Conservation (phyloP, 176 grass and related monocot genomes). For the Bolboschoenus planiculmis region DNA sequence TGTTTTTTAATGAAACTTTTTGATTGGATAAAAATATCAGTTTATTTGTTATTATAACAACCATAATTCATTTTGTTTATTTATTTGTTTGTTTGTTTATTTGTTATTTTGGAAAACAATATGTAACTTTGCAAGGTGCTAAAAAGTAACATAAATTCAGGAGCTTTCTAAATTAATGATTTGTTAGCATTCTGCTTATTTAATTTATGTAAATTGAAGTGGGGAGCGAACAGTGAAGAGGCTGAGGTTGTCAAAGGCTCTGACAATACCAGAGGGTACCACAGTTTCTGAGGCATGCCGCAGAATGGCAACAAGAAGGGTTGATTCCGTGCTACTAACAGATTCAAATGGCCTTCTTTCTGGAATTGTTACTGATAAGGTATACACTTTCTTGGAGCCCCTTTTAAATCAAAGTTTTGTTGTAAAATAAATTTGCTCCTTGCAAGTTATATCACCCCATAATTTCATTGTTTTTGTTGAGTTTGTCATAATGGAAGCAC, state of each 20-base stretch:
- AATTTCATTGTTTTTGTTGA: background rate
- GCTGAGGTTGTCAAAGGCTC: slow-evolving; percentile 81
- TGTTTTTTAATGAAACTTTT: background rate
- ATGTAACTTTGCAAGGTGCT: slow-evolving; percentile 9
- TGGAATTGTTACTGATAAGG: slow-evolving; percentile 96
- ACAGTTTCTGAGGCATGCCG: slow-evolving; percentile 84
- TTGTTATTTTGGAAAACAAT: background rate
- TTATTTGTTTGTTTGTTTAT: background rate
- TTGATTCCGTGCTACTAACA: slow-evolving; percentile 85
- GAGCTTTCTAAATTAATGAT: background rate
- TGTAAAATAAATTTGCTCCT: background rate
- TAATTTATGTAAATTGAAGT: slow-evolving; percentile 26
- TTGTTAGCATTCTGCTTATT: slow-evolving; percentile 14
- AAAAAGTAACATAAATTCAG: background rate
- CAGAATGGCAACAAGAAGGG: slow-evolving; percentile 70
- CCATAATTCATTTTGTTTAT: background rate
- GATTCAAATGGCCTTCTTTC: slow-evolving; percentile 88
- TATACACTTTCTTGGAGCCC: background rate
- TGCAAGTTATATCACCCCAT: background rate
- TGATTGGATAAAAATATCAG: background rate
- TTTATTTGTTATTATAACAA: background rate
- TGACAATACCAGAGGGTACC: slow-evolving; percentile 86
- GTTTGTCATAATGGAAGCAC: background rate
- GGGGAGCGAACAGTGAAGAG: slow-evolving; percentile 96
- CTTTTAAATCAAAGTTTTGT: background rate